These are phyloP conservation scores for Castanea sativa DNA, from an alignment of 306 rosid genomes.

Conservation along the genomic window DNA sequence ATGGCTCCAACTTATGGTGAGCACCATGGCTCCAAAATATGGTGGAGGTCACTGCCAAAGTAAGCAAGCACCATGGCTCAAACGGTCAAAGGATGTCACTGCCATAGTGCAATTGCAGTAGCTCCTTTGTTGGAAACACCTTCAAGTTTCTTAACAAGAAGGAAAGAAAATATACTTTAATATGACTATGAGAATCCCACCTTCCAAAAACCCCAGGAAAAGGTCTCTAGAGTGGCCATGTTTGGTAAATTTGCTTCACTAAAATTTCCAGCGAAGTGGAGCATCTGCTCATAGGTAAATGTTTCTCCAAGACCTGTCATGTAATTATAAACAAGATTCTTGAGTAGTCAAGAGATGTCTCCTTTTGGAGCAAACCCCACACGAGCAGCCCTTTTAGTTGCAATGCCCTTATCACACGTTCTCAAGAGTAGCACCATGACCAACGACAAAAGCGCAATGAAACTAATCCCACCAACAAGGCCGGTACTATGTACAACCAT, in stretches of 20 bases:
- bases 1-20: too few relatives aligned
- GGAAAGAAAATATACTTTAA: slow-evolving; percentile 40
- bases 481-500: slow-evolving; percentile 57
- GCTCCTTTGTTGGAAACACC: too few relatives aligned
- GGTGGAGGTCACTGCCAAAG: too few relatives aligned
- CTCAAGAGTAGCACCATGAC: slow-evolving; percentile 46
- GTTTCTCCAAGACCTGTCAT: slow-evolving; percentile 55
- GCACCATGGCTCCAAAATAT: too few relatives aligned
- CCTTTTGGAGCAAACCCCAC: slow-evolving; percentile 45
- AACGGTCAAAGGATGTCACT: too few relatives aligned
- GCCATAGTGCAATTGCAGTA: too few relatives aligned
- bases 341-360: slow-evolving; percentile 46
- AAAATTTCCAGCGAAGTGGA: slow-evolving; percentile 52
- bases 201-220: slow-evolving; percentile 47
- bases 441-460: slow-evolving; percentile 52
- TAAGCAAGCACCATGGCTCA: too few relatives aligned
- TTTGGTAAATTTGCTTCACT: slow-evolving; percentile 64
- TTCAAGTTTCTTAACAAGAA: not conserved
- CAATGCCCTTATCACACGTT: slow-evolving; percentile 29
- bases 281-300: slow-evolving; percentile 62
- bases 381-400: slow-evolving; percentile 38
- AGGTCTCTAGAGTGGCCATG: slow-evolving; percentile 90
- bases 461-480: slow-evolving; percentile 70
- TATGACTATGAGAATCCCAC: slow-evolving; percentile 62
- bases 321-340: slow-evolving; percentile 26